Evolutionary conservation across 805 yeast genomes (phyloP).

Genomic region (Kurtzmaniella fragi): DNA sequence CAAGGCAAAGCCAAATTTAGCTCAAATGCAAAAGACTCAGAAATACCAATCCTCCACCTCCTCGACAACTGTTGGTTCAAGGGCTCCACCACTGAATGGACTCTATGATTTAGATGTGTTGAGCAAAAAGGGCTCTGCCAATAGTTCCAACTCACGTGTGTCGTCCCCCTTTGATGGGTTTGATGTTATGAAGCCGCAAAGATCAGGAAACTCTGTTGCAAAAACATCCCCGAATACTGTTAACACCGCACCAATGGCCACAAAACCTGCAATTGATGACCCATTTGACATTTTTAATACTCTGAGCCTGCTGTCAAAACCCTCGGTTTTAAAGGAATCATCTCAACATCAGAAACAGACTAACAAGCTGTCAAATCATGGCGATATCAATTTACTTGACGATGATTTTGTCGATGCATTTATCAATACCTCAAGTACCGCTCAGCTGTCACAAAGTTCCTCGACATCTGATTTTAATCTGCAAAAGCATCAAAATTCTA

Average conservation of each 20-base stretch:
- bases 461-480: neutral
- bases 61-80: too few species aligned
- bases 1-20: constrained; percentile 6
- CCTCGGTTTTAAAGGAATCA: neutral
- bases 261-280: constrained; percentile 7
- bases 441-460: neutral
- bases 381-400: constrained; percentile 23
- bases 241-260: neutral
- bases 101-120: too few species aligned
- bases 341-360: neutral
- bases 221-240: too few species aligned
- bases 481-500: neutral
- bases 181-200: too few species aligned
- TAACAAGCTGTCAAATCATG: too few species aligned
- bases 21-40: neutral
- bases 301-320: too few species aligned
- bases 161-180: too few species aligned
- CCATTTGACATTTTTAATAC: constrained; percentile 22
- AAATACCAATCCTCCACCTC: too few species aligned
- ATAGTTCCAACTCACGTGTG: too few species aligned
- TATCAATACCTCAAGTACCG: neutral
- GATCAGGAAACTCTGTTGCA: too few species aligned
- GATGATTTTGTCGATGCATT: constrained; percentile 42
- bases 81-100: too few species aligned
- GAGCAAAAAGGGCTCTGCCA: too few species aligned